Evolutionary conservation across 768 basidiomycete species (phyloP), one percentile per base, ranked within the genome.

Genomic region (Agaricus subrufescens): DNA sequence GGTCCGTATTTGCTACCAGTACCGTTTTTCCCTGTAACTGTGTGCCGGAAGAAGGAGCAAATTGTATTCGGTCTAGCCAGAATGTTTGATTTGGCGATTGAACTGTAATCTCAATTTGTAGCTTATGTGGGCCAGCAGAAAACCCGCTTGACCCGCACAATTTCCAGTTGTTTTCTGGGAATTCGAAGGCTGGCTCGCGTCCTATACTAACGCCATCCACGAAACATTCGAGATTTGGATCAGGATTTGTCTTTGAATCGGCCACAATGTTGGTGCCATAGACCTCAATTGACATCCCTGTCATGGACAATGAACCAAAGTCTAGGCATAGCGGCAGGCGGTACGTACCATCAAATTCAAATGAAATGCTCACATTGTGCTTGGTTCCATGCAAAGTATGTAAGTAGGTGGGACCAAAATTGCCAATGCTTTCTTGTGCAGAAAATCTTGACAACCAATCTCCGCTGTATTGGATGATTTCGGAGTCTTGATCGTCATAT

Each of bases 41-140:
- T 2, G 60, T 54, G 23, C 54, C 56, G 4, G 64, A 50, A 4
- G 64, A 65, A 8, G 68, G 70, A 34, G 60, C 50, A 30, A 67
- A 71, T 11, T 62, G 55, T n/a, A 71, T 63, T 7, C 50, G 14
- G 38, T 71, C 69, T 19, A 69, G 54, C 61, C 58, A 68, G 50
- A 68, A 71, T 2, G 65, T 64, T 10, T 64, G 65, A 6, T 52
- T 47, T 4, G 54, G 46, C 40, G 42, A 30, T 23, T 46, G 23
- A 15, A 42, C 25, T 19, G 6, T 57, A 50, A 48, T 3, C 59
- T 63, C 4, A 62, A 37, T 65, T 64, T n/a, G 66, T 59, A 5
- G 59, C 62, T 6, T 66, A 52, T 71, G 69, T 14, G 52, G 52
- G 2, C 68, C 69, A 52, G 65, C 66, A 2, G 46, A 23, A 25